Evolutionary conservation across 1,284 basidiomycete genomes (phyloP).

Genomic region (Bondarzewia mesenterica): DNA sequence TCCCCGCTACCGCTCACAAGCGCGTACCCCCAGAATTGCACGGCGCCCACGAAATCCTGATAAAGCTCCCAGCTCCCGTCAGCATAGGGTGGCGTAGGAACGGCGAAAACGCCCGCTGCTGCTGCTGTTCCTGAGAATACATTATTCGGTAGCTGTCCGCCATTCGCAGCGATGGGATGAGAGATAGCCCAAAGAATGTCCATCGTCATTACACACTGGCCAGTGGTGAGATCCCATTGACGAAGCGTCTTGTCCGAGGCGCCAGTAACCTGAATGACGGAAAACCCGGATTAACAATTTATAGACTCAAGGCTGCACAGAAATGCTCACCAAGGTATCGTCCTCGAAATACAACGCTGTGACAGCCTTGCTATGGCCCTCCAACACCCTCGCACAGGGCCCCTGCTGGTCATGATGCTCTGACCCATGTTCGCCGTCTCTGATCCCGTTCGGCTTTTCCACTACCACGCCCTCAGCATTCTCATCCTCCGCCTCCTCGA

Average conservation of each 20-base stretch:
- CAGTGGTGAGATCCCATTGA: conserved; percentile 96
- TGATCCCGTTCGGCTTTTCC: conserved; percentile 11
- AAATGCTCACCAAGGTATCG: conserved; percentile 78
- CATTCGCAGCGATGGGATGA: conserved; percentile 58
- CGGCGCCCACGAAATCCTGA: conserved; percentile 93
- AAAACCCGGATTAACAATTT: neutral
- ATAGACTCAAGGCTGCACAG: conserved; percentile 1
- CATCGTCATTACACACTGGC: conserved; percentile 99
- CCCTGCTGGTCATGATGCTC: conserved; percentile 19
- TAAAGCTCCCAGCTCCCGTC: conserved; percentile 95
- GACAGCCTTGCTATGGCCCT: conserved; percentile 90
- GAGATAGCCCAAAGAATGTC: conserved; percentile 99
- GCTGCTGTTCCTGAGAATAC: conserved; percentile 42
- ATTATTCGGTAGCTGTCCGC: conserved; percentile 32
- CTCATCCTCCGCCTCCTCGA: conserved; percentile 48
- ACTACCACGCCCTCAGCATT: conserved; percentile 17
- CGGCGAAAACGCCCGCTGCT: conserved; percentile 62
- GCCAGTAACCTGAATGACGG: conserved; percentile 71
- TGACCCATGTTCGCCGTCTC: conserved; percentile 19
- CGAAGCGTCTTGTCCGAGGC: conserved; percentile 97
- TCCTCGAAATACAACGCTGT: conserved; percentile 95
- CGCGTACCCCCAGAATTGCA: conserved; percentile 99
- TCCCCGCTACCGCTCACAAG: conserved; percentile 95
- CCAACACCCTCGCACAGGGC: conserved; percentile 71
- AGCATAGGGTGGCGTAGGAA: conserved; percentile 80